Percentiles rank a stretch among this genome's conserved stretches.
Evolutionary conservation across 345 rosid genomes (phyloP).

Genomic region (Acer negundo): DNA sequence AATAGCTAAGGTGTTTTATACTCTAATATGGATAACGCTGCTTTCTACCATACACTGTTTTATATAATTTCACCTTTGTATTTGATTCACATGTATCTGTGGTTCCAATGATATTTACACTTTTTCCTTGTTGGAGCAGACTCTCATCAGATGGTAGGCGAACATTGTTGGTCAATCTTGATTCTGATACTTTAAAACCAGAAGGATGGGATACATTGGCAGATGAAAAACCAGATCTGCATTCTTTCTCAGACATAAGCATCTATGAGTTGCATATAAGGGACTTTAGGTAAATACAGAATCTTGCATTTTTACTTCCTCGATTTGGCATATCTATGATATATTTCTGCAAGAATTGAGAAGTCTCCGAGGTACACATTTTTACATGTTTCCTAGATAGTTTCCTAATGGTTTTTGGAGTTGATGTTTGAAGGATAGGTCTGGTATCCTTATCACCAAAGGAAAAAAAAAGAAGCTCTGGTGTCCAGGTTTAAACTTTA

Average conservation of each 20-base stretch:
- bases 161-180: slow-evolving; percentile 71
- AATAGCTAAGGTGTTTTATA: slow-evolving; percentile 22
- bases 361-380: background rate
- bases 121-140: slow-evolving; percentile 50
- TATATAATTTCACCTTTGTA: background rate
- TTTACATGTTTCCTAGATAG: background rate
- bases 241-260: slow-evolving; percentile 72
- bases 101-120: slow-evolving; percentile 18
- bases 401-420: slow-evolving; percentile 18
- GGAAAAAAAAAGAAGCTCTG: background rate
- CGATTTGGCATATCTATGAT: slow-evolving; percentile 12
- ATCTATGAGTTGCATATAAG: slow-evolving; percentile 92
- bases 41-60: background rate
- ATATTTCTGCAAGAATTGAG: slow-evolving; percentile 1
- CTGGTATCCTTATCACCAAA: background rate
- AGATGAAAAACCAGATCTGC: slow-evolving; percentile 60
- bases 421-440: slow-evolving; percentile 7
- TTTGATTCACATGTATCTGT: slow-evolving; percentile 2
- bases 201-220: slow-evolving; percentile 81
- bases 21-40: slow-evolving; percentile 9
- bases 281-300: slow-evolving; percentile 77
- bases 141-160: slow-evolving; percentile 83
- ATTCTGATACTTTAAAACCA: slow-evolving; percentile 64
- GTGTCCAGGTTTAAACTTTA: slow-evolving; percentile 6
- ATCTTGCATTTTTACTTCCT: slow-evolving; percentile 4